These are phyloP conservation scores for Penicillium simplicissimum DNA, from an alignment of 495 filamentous ascomycete genomes.

Conservation along the genomic window DNA sequence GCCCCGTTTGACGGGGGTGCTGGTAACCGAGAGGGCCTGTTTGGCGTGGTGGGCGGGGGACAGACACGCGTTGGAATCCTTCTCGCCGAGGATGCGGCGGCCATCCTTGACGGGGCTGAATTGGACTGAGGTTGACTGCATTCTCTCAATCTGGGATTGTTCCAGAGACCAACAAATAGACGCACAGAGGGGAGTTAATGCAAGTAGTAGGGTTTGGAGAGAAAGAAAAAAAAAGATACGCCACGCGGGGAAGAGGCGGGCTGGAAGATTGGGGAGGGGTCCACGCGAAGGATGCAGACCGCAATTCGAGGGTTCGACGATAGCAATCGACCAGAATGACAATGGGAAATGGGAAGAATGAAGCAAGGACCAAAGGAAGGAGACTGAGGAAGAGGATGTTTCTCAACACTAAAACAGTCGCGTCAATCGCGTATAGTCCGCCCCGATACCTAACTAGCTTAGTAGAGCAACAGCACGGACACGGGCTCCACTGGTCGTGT, in stretches of 20 bases:
- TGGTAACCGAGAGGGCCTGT: constrained; percentile 21
- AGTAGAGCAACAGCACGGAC: constrained; percentile 34
- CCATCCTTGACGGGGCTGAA: constrained; percentile 46
- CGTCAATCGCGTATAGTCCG: constrained; percentile 35
- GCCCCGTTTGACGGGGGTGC: constrained; percentile 39
- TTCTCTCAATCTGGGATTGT: constrained; percentile 8
- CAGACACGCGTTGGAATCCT: constrained; percentile 49
- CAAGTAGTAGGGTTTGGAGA: neutral
- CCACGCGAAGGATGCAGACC: constrained; percentile 7
- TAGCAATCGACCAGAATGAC: neutral
- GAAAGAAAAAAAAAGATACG: constrained; percentile 13
- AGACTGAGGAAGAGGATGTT: constrained; percentile 1
- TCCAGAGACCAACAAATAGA: neutral
- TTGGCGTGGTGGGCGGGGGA: constrained; percentile 38
- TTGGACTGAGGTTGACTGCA: constrained; percentile 32
- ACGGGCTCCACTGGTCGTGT: constrained; percentile 30
- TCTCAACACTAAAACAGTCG: constrained; percentile 25
- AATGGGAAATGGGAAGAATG: neutral
- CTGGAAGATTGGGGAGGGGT: neutral
- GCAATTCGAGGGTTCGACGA: neutral
- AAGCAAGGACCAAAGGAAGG: constrained; percentile 5
- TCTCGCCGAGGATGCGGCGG: constrained; percentile 47
- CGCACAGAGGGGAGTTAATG: neutral
- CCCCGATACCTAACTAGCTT: constrained; percentile 28
- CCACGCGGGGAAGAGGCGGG: constrained; percentile 19